Evolutionary conservation across 2,329 filamentous ascomycete species (phyloP).

Genomic region (Microcera coccophila): DNA sequence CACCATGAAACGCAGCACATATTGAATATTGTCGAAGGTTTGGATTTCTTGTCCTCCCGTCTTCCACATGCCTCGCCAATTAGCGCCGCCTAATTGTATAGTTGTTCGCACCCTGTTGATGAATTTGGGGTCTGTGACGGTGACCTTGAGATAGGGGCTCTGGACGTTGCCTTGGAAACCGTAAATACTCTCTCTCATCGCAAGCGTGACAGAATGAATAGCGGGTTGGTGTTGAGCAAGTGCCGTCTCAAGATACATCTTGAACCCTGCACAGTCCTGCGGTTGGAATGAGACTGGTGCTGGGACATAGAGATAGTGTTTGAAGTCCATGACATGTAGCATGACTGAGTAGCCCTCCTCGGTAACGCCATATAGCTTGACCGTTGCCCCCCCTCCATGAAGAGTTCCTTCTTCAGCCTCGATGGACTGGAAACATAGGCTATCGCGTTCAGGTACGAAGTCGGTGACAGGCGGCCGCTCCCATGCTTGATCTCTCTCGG

Average conservation of each 20-base stretch:
- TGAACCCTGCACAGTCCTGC: slow-evolving; percentile 74
- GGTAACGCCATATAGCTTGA: slow-evolving; percentile 93
- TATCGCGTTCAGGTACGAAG: slow-evolving; percentile 58
- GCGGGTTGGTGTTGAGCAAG: slow-evolving; percentile 68
- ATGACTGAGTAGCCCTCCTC: slow-evolving; percentile 81
- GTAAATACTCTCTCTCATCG: slow-evolving; percentile 85
- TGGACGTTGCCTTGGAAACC: slow-evolving; percentile 92
- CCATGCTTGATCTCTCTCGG: slow-evolving; percentile 94
- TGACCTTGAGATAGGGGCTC: slow-evolving; percentile 89
- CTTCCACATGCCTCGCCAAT: slow-evolving; percentile 90
- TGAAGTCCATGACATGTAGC: slow-evolving; percentile 91
- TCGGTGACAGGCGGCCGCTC: slow-evolving; percentile 55
- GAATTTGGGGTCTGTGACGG: slow-evolving; percentile 81
- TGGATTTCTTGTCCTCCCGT: slow-evolving; percentile 65
- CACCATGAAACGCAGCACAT: slow-evolving; percentile 95
- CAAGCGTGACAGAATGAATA: slow-evolving; percentile 77
- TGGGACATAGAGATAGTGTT: slow-evolving; percentile 91
- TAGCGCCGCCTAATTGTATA: slow-evolving; percentile 72
- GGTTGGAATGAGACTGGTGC: slow-evolving; percentile 79
- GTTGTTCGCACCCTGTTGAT: slow-evolving; percentile 71
- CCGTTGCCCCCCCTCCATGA: slow-evolving; percentile 67
- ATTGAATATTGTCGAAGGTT: slow-evolving; percentile 95
- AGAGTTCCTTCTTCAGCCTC: slow-evolving; percentile 88
- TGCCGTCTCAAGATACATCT: slow-evolving; percentile 73
- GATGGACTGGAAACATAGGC: slow-evolving; percentile 89